Percentiles rank a stretch among this genome's conserved stretches.
Evolutionary conservation across 1,284 basidiomycete genomes (phyloP).

Genomic region (Retiboletus fuscus): DNA sequence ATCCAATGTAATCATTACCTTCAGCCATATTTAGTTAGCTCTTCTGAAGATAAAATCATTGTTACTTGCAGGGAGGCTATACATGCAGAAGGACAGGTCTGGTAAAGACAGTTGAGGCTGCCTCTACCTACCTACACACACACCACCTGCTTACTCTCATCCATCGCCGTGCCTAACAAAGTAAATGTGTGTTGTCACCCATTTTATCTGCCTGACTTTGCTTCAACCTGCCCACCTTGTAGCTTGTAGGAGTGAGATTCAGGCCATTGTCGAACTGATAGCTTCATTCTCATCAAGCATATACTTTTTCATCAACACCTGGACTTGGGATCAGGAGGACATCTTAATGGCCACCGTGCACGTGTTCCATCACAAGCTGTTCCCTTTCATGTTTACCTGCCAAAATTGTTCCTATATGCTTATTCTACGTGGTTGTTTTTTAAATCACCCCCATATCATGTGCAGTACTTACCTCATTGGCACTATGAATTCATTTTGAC

Average conservation of each 20-base stretch:
- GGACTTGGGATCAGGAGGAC: constrained; percentile 96
- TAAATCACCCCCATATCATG: too few relatives aligned
- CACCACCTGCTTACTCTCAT: constrained; percentile 78
- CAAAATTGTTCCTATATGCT: too few relatives aligned
- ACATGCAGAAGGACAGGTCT: constrained; percentile 36
- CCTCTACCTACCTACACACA: too few relatives aligned
- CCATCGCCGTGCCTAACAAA: constrained; percentile 77
- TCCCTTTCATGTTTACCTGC: too few relatives aligned
- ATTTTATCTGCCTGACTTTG: background rate
- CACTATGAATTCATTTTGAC: too few relatives aligned
- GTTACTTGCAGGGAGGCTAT: constrained; percentile 45
- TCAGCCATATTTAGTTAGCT: constrained; percentile 70
- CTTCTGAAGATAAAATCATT: constrained; percentile 39
- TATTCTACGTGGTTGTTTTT: too few relatives aligned
- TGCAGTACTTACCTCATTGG: too few relatives aligned
- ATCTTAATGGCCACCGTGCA: constrained; percentile 79
- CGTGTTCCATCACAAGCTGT: too few relatives aligned
- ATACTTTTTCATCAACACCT: constrained; percentile 89
- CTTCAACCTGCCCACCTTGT: background rate
- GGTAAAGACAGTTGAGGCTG: constrained; percentile 69
- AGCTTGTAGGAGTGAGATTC: constrained; percentile 67
- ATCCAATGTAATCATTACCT: constrained; percentile 77
- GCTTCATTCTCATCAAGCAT: constrained; percentile 71
- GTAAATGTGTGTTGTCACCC: constrained; percentile 52
- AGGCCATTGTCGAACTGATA: constrained; percentile 78